phyloP scores from a whole-genome alignment of 805 yeast genomes.

The Metschnikowia dekortorum region DNA sequence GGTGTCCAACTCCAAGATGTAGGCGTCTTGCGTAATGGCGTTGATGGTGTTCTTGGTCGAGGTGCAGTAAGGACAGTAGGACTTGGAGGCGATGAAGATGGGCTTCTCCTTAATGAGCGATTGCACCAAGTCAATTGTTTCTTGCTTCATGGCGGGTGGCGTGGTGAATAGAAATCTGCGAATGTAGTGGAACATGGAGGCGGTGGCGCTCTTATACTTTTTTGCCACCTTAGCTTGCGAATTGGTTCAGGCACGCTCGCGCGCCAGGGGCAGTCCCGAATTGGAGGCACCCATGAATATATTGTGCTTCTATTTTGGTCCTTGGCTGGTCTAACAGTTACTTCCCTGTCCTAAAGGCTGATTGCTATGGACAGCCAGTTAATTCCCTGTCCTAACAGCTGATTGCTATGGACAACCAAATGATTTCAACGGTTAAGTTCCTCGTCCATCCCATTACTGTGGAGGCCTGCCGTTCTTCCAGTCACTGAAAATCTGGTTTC shows the following conservation, averaged over 20 bases:
- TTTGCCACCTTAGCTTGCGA: neutral
- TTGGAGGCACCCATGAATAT: no score
- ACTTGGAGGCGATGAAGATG: constrained; percentile 63
- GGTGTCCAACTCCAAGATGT: constrained; percentile 29
- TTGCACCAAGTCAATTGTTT: constrained; percentile 55
- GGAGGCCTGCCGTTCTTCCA: constrained; percentile 16
- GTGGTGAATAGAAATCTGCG: constrained; percentile 18
- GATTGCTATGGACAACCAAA: no score
- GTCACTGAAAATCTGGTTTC: constrained; percentile 27
- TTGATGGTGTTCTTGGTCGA: constrained; percentile 20
- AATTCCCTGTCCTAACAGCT: no score
- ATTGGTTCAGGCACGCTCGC: neutral
- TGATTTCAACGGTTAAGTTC: no score
- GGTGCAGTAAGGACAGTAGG: constrained; percentile 29
- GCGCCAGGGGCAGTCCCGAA: no score
- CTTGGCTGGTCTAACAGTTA: no score
- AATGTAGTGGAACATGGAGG: constrained; percentile 9
- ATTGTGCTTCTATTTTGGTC: no score
- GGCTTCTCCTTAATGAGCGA: constrained; percentile 59
- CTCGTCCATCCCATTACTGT: neutral
- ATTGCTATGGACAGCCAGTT: no score
- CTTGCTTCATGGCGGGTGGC: constrained; percentile 54
- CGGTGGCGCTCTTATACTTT: neutral
- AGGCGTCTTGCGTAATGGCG: constrained; percentile 37
- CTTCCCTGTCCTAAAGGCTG: no score